Percentiles rank a stretch among this genome's conserved stretches.
phyloP scores from a whole-genome alignment of 371 early-diverging fungal genomes.

The Entomophthora muscae region DNA sequence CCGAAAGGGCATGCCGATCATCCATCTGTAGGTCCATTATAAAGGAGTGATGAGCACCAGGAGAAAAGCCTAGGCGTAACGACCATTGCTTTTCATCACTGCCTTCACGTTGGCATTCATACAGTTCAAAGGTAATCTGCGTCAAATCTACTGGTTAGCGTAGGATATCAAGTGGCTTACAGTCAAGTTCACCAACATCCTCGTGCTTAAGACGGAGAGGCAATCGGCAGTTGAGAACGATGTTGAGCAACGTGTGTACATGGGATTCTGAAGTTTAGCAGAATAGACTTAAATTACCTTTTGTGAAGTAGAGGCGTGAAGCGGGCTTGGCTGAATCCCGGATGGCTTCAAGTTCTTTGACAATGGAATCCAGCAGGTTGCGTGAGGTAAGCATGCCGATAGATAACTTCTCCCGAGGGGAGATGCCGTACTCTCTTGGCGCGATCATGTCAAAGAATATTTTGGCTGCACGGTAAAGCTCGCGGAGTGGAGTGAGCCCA shows the following conservation, averaged over 20 bases:
- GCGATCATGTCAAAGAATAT: slow-evolving; percentile 82
- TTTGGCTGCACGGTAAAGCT: slow-evolving; percentile 66
- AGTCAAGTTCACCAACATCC: slow-evolving; percentile 79
- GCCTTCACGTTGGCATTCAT: slow-evolving; percentile 54
- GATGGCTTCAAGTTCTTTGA: slow-evolving; percentile 50
- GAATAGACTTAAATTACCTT: slow-evolving; percentile 24
- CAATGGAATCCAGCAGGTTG: slow-evolving; percentile 53
- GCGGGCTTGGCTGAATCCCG: slow-evolving; percentile 33
- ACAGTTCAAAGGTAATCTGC: slow-evolving; percentile 92
- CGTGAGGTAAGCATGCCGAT: slow-evolving; percentile 73
- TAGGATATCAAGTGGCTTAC: slow-evolving; percentile 24
- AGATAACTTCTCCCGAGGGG: slow-evolving; percentile 58
- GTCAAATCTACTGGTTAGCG: slow-evolving; percentile 41
- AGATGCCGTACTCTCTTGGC: slow-evolving; percentile 84
- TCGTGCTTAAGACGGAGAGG: slow-evolving; percentile 46
- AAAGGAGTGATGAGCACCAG: slow-evolving; percentile 78
- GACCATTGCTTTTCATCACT: slow-evolving; percentile 54
- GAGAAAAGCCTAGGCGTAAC: slow-evolving; percentile 75
- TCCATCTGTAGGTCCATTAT: slow-evolving; percentile 80
- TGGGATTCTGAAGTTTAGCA: slow-evolving; percentile 49
- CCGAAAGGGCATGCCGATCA: slow-evolving; percentile 68
- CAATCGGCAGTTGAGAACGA: slow-evolving; percentile 70
- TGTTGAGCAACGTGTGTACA: slow-evolving; percentile 74
- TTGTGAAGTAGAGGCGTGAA: slow-evolving; percentile 88
- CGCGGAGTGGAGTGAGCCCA: slow-evolving; percentile 18